phyloP scores from a whole-genome alignment of 2,329 filamentous ascomycete species.

The Neofusicoccum laricinum region DNA sequence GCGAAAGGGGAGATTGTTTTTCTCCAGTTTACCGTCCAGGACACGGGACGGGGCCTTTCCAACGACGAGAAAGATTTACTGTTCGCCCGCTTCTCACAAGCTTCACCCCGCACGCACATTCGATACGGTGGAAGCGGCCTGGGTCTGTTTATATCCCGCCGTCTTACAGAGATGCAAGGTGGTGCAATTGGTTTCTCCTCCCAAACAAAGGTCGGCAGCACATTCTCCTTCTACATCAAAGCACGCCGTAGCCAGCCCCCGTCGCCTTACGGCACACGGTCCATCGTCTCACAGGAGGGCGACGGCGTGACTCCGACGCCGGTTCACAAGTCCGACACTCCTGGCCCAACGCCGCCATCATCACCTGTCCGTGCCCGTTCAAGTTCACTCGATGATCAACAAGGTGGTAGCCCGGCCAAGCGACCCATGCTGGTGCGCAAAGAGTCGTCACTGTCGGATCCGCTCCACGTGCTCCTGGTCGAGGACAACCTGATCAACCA shows the following conservation, averaged over 20 bases:
- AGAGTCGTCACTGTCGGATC: not conserved
- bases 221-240: conserved; percentile 46
- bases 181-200: conserved; percentile 47
- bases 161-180: conserved; percentile 44
- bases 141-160: conserved; percentile 46
- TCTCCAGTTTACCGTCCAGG: conserved; percentile 34
- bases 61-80: conserved; percentile 32
- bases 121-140: conserved; percentile 45
- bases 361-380: not conserved
- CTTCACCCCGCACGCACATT: conserved; percentile 35
- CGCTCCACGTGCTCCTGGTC: conserved; percentile 29
- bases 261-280: not conserved
- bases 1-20: conserved; percentile 35
- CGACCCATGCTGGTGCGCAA: not conserved
- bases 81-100: conserved; percentile 33
- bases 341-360: not conserved
- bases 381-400: not conserved
- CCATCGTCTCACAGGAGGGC: not conserved
- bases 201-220: conserved; percentile 33
- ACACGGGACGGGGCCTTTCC: conserved; percentile 41
- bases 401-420: not conserved
- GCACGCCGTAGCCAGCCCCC: conserved; percentile 24
- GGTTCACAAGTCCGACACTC: not conserved
- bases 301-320: not conserved
- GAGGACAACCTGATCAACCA: conserved; percentile 40